Evolutionary conservation across 495 filamentous ascomycete genomes (phyloP), one percentile per base, ranked within the genome.

Genomic region (Trypethelium eluteriae): DNA sequence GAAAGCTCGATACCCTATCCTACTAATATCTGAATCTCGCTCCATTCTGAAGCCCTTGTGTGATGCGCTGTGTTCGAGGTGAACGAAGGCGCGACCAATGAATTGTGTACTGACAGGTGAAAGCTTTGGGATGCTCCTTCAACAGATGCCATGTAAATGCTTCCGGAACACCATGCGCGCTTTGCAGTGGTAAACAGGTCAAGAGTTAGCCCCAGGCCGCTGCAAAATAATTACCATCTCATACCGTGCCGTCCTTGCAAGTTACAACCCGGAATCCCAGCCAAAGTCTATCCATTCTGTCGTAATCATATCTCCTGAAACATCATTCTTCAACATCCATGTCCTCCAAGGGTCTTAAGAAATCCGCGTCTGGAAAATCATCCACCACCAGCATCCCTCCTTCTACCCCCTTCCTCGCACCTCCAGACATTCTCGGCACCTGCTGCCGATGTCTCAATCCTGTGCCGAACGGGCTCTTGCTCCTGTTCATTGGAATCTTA

Each of bases 321-420:
- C 18, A 1, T 59, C 32, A 59, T 39, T 69, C 67, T n/a, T 66
- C 64, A 25, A 69, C 36, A 59, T 69, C 72, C 50, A 67, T 68
- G 62, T 71, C 74, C 25, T 72, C 69, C 62, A 68, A 46, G 14
- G 74, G 74, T 49, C 49, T 57, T 61, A 78, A 61, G 62, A 78
- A 77, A 5, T 69, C 72, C 12, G 76, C 76, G 50, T 78, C 76
- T 39, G 68, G 75, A 66, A 78, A 78, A 66, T 78, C 76, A 57
- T 61, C 41, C 14, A 36, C 67, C 3, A 41, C 66, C 64, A 66
- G 38, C 18, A 64, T 36, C 46, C 38, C 39, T 64, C 67, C 41
- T 44, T 25, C 35, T n/a, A 25, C 32, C 7, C 34, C 39, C 41
- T 50, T 50, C 2, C 6, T n/a, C 7, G 57, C 56, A 3, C 53